Evolutionary conservation across 2,329 filamentous ascomycete genomes (phyloP).

Genomic region (Cytospora paraplurivora): DNA sequence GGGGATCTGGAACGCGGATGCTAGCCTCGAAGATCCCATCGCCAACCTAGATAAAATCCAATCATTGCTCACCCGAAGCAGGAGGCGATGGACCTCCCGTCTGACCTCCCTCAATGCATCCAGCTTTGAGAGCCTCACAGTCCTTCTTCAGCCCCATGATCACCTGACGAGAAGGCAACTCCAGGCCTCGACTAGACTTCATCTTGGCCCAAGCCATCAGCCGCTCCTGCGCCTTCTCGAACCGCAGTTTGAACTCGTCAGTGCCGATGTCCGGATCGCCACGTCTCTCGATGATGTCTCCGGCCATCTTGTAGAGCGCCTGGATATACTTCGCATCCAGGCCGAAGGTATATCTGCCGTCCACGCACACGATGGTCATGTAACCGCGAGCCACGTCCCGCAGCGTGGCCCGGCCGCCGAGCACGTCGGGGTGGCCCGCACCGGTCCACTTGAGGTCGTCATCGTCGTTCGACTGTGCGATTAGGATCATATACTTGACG

Average conservation of each 20-base stretch:
- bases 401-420: conserved; percentile 30
- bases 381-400: conserved; percentile 33
- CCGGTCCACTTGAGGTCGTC: conserved; percentile 26
- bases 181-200: conserved; percentile 14
- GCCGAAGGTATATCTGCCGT: conserved; percentile 32
- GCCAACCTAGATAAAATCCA: background rate
- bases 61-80: background rate
- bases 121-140: background rate
- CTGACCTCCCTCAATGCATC: background rate
- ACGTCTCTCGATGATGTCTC: conserved; percentile 20
- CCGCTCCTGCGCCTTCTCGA: conserved; percentile 32
- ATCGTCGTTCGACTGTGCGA: conserved; percentile 21
- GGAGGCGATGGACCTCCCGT: background rate
- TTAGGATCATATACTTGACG: conserved; percentile 29
- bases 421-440: conserved; percentile 6
- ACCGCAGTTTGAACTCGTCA: conserved; percentile 31
- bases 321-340: conserved; percentile 30
- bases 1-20: too few relatives aligned
- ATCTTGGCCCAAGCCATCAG: conserved; percentile 35
- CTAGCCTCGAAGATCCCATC: too few relatives aligned
- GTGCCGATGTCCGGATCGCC: conserved; percentile 25
- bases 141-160: conserved; percentile 15
- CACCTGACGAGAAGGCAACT: conserved; percentile 3
- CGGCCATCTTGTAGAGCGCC: conserved; percentile 31
- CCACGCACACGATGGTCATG: conserved; percentile 29